Conservation (phyloP, 331 rosid species). For the Cydonia oblonga region DNA sequence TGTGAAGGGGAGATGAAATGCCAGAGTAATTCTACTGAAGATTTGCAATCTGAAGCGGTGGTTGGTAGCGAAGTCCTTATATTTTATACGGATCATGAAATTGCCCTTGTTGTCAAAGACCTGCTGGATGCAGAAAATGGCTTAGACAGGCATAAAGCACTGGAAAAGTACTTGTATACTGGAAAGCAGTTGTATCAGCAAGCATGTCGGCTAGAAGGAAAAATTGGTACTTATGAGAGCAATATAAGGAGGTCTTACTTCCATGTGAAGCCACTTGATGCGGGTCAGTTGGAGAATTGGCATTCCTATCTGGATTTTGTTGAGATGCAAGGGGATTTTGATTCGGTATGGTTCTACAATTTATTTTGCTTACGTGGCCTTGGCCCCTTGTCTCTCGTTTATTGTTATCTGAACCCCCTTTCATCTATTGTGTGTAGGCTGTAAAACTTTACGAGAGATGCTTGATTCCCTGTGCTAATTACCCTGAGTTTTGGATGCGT, state of each 20-base stretch:
- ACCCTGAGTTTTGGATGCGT: slow-evolving; percentile 95
- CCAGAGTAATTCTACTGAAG: slow-evolving; percentile 24
- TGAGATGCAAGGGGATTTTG: slow-evolving; percentile 81
- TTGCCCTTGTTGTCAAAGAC: slow-evolving; percentile 41
- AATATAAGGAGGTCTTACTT: slow-evolving; percentile 61
- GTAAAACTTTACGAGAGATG: slow-evolving; percentile 88
- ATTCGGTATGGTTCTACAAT: slow-evolving; percentile 54
- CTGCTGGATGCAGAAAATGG: slow-evolving; percentile 51
- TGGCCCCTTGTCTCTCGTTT: neutral
- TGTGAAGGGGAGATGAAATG: slow-evolving; percentile 46
- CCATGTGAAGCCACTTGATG: slow-evolving; percentile 60
- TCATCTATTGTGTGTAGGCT: slow-evolving; percentile 35
- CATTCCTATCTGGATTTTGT: slow-evolving; percentile 75
- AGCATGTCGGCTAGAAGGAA: slow-evolving; percentile 45
- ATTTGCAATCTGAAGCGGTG: slow-evolving; percentile 32
- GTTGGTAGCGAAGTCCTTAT: slow-evolving; percentile 31
- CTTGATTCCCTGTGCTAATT: slow-evolving; percentile 82
- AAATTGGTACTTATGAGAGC: slow-evolving; percentile 50
- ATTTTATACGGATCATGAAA: slow-evolving; percentile 26
- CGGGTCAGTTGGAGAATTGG: slow-evolving; percentile 71
- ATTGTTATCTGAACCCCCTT: slow-evolving; percentile 9
- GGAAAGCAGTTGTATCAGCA: slow-evolving; percentile 61
- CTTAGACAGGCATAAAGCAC: slow-evolving; percentile 32
- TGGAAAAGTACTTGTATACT: slow-evolving; percentile 43
- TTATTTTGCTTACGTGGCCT: slow-evolving; percentile 14